phyloP scores from a whole-genome alignment of 306 rosid species.

The Neltuma alba region DNA sequence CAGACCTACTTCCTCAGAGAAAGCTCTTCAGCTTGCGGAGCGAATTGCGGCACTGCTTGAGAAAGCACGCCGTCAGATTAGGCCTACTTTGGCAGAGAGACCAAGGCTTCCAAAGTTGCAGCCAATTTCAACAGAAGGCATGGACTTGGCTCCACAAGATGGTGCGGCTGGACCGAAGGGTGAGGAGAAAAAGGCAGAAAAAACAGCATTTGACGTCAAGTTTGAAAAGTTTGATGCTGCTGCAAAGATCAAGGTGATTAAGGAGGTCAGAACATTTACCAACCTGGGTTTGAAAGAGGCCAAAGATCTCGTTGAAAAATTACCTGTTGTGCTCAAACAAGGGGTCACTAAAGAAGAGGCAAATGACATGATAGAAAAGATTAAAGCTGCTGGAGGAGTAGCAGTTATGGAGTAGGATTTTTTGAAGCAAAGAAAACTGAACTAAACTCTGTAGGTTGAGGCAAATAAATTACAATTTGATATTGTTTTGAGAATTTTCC shows the following conservation, averaged over 20 bases:
- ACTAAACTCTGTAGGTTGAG: too few species aligned
- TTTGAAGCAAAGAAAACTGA: not conserved
- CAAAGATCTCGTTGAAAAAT: constrained; percentile 58
- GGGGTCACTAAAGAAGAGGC: constrained; percentile 57
- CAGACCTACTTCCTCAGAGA: constrained; percentile 56
- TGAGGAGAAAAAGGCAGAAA: constrained; percentile 54
- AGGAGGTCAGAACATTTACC: too few species aligned
- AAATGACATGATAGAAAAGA: constrained; percentile 45
- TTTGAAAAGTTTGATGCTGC: constrained; percentile 56
- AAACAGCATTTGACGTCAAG: constrained; percentile 55
- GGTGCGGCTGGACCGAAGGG: constrained; percentile 41
- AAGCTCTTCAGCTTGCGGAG: constrained; percentile 50
- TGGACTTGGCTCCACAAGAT: constrained; percentile 44
- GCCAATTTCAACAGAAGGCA: constrained; percentile 52
- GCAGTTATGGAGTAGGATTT: constrained; percentile 49
- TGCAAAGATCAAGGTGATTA: too few species aligned
- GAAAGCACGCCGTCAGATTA: constrained; percentile 48
- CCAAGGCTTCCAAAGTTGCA: constrained; percentile 53
- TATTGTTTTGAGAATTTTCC: too few species aligned
- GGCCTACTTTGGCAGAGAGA: constrained; percentile 43
- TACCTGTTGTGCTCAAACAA: constrained; percentile 47
- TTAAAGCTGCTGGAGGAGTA: constrained; percentile 57
- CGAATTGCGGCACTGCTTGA: constrained; percentile 41
- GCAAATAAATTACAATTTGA: too few species aligned
- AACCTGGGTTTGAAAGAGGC: too few species aligned